Evolutionary conservation across 495 filamentous ascomycete species (phyloP).

Genomic region (Pseudomonodictys pantanalensis): DNA sequence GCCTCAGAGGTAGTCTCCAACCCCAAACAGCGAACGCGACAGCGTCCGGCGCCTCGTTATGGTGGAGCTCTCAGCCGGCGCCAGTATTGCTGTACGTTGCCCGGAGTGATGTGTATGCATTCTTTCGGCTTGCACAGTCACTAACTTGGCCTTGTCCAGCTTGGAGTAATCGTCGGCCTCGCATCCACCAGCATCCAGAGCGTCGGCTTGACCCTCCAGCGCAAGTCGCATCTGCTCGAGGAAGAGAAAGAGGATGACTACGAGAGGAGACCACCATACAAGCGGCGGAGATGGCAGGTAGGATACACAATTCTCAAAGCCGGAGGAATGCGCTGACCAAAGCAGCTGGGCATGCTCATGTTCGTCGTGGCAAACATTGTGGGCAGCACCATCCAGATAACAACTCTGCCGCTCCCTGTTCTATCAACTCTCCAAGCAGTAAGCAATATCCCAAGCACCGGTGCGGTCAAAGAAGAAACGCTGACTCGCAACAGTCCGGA

Average conservation of each 20-base stretch:
- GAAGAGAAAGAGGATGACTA: conserved; percentile 85
- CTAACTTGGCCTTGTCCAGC: too few relatives aligned
- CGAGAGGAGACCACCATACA: conserved; percentile 78
- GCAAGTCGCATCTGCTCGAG: conserved; percentile 97
- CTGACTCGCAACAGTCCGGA: conserved; percentile 57
- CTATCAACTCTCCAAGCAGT: conserved; percentile 91
- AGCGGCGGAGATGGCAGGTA: conserved; percentile 89
- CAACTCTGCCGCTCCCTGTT: conserved; percentile 89
- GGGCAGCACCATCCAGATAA: conserved; percentile 96
- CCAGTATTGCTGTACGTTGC: conserved; percentile 74
- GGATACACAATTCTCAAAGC: conserved; percentile 7
- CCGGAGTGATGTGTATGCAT: not conserved
- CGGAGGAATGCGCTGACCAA: conserved; percentile 2
- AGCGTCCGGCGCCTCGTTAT: conserved; percentile 62
- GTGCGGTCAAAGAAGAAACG: not conserved
- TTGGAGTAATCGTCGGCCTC: conserved; percentile 90
- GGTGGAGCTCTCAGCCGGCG: conserved; percentile 78
- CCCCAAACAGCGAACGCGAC: not conserved
- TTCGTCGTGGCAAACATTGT: conserved; percentile 92
- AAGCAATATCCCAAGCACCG: conserved; percentile 36
- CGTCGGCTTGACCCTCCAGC: conserved; percentile 93
- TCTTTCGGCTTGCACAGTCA: too few relatives aligned
- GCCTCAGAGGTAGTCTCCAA: conserved; percentile 20
- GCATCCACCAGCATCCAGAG: conserved; percentile 91
- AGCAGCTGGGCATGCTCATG: conserved; percentile 84